Percentiles rank a stretch among this genome's conserved stretches.
Conservation (phyloP, 2,329 filamentous ascomycete genomes). For the Aspergillus sp. region DNA sequence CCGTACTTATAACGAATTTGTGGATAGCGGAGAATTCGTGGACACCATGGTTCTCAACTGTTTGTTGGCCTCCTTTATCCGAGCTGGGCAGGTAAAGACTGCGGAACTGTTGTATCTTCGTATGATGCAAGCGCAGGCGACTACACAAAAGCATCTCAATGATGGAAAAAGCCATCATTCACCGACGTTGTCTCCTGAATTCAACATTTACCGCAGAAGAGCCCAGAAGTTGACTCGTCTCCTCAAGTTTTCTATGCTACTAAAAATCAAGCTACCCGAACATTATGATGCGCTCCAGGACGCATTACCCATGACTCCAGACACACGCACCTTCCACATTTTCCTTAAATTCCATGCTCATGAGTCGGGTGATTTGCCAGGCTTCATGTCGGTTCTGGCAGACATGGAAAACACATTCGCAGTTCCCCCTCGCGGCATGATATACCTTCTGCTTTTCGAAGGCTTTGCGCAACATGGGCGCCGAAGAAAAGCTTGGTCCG, state of each 20-base stretch:
- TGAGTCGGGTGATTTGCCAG: slow-evolving; percentile 62
- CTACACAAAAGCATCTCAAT: slow-evolving; percentile 26
- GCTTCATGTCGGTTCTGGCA: slow-evolving; percentile 62
- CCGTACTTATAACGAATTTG: slow-evolving; percentile 71
- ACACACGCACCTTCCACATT: slow-evolving; percentile 72
- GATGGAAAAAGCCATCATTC: slow-evolving; percentile 9
- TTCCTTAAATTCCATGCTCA: slow-evolving; percentile 69
- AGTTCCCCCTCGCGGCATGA: slow-evolving; percentile 63
- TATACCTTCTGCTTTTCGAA: slow-evolving; percentile 76
- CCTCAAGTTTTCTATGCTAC: slow-evolving; percentile 40
- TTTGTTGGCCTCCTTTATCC: slow-evolving; percentile 71
- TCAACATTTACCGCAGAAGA: slow-evolving; percentile 28
- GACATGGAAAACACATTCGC: slow-evolving; percentile 67
- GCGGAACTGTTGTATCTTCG: slow-evolving; percentile 75
- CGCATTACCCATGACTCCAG: slow-evolving; percentile 60
- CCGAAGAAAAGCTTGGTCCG: slow-evolving; percentile 64
- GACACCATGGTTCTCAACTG: slow-evolving; percentile 83
- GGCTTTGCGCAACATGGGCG: slow-evolving; percentile 72
- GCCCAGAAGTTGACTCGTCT: slow-evolving; percentile 42
- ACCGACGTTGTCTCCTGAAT: slow-evolving; percentile 28
- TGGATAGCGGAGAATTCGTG: slow-evolving; percentile 78
- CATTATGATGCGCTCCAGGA: slow-evolving; percentile 58
- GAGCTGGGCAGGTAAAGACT: slow-evolving; percentile 65
- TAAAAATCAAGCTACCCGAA: slow-evolving; percentile 45
- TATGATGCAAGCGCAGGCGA: slow-evolving; percentile 63